Conservation (phyloP, 371 early-diverging fungal genomes). For the Fennellomyces sp. region DNA sequence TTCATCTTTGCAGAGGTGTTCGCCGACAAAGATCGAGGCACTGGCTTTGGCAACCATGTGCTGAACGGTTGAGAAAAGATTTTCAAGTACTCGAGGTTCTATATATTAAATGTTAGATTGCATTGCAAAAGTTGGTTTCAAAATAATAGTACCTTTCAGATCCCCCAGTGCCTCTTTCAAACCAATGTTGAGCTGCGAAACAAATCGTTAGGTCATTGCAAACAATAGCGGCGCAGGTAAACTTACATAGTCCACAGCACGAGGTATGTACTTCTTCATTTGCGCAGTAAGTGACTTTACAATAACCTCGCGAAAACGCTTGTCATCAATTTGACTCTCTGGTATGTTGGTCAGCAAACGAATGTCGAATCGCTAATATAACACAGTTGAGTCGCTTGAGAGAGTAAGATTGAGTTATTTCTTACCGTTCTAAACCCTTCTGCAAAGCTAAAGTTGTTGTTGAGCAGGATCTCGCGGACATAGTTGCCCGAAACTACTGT, state of each 20-base stretch:
- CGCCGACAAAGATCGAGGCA: slow-evolving; percentile 20
- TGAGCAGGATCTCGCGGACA: slow-evolving; percentile 20
- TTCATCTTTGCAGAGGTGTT: slow-evolving; percentile 9
- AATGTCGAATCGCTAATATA: slow-evolving; percentile 18
- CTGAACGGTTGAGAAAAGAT: slow-evolving; percentile 5
- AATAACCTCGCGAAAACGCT: neutral
- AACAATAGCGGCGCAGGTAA: no score
- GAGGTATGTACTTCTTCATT: slow-evolving; percentile 13
- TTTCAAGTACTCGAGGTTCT: neutral
- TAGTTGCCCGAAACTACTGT: slow-evolving; percentile 14
- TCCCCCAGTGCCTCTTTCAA: neutral
- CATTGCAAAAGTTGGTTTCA: no score
- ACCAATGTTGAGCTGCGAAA: neutral
- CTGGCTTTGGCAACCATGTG: slow-evolving; percentile 14
- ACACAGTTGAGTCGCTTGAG: no score
- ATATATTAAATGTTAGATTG: neutral
- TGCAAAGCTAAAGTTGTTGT: slow-evolving; percentile 12
- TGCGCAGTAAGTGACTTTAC: slow-evolving; percentile 10
- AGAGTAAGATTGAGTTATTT: no score
- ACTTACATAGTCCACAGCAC: slow-evolving; percentile 12
- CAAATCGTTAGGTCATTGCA: neutral
- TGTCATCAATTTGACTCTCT: neutral
- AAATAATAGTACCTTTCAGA: neutral
- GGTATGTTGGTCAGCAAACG: neutral
- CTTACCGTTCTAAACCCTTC: slow-evolving; percentile 3